Conservation (phyloP, 805 yeast genomes). For the Yamadazyma endophytica region DNA sequence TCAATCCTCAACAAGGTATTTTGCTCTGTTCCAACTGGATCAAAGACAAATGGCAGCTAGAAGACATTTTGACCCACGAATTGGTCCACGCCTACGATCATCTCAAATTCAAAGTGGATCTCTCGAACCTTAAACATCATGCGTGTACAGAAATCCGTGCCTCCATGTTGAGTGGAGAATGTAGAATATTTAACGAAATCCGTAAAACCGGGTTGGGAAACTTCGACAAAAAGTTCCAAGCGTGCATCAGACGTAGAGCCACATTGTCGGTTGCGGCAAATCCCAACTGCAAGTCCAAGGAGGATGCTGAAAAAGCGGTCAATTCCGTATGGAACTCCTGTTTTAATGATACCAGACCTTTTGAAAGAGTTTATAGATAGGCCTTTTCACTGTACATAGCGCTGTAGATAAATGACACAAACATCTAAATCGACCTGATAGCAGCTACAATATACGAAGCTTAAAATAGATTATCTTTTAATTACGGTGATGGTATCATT, state of each 20-base stretch:
- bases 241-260: conserved; percentile 87
- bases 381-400: too few species aligned
- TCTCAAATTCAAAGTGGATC: conserved; percentile 80
- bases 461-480: too few species aligned
- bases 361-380: conserved; percentile 81
- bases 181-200: conserved; percentile 85
- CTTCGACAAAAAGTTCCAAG: conserved; percentile 81
- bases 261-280: conserved; percentile 77
- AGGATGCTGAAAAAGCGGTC: conserved; percentile 75
- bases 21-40: conserved; percentile 82
- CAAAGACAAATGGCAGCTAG: conserved; percentile 70
- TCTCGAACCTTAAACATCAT: conserved; percentile 82
- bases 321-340: conserved; percentile 90
- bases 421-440: too few species aligned
- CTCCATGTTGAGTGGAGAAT: conserved; percentile 88
- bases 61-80: conserved; percentile 91
- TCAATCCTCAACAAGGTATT: conserved; percentile 85
- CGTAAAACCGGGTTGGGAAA: conserved; percentile 47
- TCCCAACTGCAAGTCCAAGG: conserved; percentile 70
- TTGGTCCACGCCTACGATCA: conserved; percentile 91
- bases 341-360: conserved; percentile 92
- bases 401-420: too few species aligned
- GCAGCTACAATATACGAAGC: too few species aligned
- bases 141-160: conserved; percentile 98
- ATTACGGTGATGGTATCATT: too few species aligned